Evolutionary conservation across 495 filamentous ascomycete species (phyloP).

Genomic region (Clavariopsis aquatica): DNA sequence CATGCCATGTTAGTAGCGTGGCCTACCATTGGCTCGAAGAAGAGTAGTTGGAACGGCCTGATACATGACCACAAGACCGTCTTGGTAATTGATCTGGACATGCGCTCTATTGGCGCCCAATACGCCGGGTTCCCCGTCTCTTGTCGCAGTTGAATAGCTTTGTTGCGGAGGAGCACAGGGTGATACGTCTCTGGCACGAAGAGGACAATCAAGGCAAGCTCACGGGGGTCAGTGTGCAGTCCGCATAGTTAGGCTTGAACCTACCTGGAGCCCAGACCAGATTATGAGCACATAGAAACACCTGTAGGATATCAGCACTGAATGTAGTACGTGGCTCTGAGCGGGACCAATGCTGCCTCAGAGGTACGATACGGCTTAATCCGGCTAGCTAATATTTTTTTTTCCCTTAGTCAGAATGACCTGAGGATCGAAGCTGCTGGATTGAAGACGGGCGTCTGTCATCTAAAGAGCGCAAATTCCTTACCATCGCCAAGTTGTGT

Average conservation of each 20-base stretch:
- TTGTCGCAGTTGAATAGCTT: constrained; percentile 69
- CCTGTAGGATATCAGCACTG: constrained; percentile 41
- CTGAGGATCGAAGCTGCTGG: no score
- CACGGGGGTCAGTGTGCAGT: not conserved
- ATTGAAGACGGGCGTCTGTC: no score
- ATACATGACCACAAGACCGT: constrained; percentile 73
- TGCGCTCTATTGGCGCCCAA: constrained; percentile 78
- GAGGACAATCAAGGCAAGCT: constrained; percentile 3
- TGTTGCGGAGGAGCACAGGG: constrained; percentile 70
- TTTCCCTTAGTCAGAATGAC: not conserved
- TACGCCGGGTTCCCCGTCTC: constrained; percentile 76
- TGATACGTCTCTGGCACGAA: constrained; percentile 89
- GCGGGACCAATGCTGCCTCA: not conserved
- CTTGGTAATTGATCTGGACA: constrained; percentile 65
- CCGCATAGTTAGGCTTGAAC: not conserved
- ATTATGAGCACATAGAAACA: constrained; percentile 86
- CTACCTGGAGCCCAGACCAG: constrained; percentile 60
- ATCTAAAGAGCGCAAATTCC: no score
- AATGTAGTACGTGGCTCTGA: not conserved
- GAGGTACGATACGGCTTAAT: not conserved
- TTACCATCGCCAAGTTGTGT: constrained; percentile 72
- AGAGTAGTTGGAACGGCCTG: constrained; percentile 78
- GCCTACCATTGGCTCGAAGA: constrained; percentile 73
- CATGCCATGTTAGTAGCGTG: not conserved
- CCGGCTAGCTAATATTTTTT: not conserved